These are phyloP conservation scores for Pseudocercospora ulei DNA, from an alignment of 2,329 filamentous ascomycete species.

Conservation along the genomic window DNA sequence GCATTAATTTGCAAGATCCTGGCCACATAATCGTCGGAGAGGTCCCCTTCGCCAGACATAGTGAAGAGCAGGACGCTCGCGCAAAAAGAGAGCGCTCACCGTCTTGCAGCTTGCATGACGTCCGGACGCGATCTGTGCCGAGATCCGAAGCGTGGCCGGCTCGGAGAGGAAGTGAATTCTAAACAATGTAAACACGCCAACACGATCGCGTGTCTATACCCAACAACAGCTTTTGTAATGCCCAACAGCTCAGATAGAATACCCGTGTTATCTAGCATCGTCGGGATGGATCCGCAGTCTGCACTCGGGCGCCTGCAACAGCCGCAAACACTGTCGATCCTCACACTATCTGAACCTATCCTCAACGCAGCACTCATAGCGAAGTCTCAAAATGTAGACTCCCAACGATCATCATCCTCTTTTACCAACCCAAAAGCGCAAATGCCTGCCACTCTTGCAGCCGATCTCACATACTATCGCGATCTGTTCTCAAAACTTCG, in stretches of 20 bases:
- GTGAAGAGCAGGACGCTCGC: no score
- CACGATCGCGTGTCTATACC: no score
- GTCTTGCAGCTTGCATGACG: no score
- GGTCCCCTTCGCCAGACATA: conserved; percentile 10
- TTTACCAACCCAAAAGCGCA: conserved; percentile 52
- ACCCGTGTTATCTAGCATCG: no score
- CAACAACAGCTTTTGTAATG: no score
- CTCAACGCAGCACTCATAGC: conserved; percentile 25
- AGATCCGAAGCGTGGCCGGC: no score
- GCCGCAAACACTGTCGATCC: conserved; percentile 51
- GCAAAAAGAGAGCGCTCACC: no score
- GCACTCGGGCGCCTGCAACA: conserved; percentile 42
- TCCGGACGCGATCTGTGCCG: no score
- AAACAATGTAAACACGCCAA: no score
- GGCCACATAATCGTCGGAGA: conserved; percentile 71
- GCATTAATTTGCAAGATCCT: conserved; percentile 72
- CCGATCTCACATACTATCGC: conserved; percentile 81
- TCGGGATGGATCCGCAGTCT: conserved; percentile 18
- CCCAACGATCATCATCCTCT: conserved; percentile 60
- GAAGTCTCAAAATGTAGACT: conserved; percentile 27
- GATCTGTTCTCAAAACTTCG: conserved; percentile 92
- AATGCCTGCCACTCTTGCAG: conserved; percentile 66
- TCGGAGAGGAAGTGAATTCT: no score
- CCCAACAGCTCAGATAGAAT: no score
- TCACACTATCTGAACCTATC: conserved; percentile 35